A percentile compares a stretch with the other conserved stretches of the same genome.
phyloP scores from a whole-genome alignment of 768 basidiomycete genomes.

The Cyclocybe cylindracea region DNA sequence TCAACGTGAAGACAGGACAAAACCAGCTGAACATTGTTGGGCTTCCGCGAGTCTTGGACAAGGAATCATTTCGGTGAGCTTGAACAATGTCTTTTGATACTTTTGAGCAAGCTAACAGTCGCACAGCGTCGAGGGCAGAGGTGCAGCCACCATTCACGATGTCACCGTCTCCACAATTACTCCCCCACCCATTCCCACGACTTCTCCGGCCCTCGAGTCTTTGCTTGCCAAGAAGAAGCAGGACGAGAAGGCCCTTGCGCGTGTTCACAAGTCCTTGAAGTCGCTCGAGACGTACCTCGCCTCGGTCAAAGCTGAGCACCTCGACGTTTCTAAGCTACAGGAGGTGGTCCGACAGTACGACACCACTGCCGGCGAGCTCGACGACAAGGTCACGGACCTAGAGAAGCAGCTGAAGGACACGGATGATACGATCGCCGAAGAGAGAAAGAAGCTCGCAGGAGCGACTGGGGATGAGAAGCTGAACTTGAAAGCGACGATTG shows the following conservation, averaged over 20 bases:
- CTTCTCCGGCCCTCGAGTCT: constrained; percentile 25
- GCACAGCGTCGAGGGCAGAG: constrained; percentile 43
- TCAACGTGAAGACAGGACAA: constrained; percentile 37
- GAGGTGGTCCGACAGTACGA: constrained; percentile 34
- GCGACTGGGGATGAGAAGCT: constrained; percentile 24
- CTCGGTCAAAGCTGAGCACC: constrained; percentile 32
- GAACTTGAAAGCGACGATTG: constrained; percentile 30
- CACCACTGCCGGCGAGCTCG: constrained; percentile 30
- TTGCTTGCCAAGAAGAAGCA: constrained; percentile 26
- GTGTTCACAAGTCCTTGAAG: constrained; percentile 25
- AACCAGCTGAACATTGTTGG: constrained; percentile 41
- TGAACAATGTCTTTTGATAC: neutral
- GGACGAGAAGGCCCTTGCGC: constrained; percentile 28
- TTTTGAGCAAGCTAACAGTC: neutral
- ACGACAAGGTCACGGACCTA: constrained; percentile 29
- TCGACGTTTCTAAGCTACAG: constrained; percentile 27
- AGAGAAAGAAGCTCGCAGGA: constrained; percentile 19
- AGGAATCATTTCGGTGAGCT: constrained; percentile 40
- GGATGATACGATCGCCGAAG: constrained; percentile 22
- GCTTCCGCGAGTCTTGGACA: constrained; percentile 36
- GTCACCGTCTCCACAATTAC: constrained; percentile 32
- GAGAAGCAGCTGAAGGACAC: constrained; percentile 24
- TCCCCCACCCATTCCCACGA: constrained; percentile 14
- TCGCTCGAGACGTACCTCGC: constrained; percentile 36
- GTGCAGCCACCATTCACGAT: constrained; percentile 48